phyloP scores from a whole-genome alignment of 1,139 yeast species.

The Suhomyces bolitotheri region DNA sequence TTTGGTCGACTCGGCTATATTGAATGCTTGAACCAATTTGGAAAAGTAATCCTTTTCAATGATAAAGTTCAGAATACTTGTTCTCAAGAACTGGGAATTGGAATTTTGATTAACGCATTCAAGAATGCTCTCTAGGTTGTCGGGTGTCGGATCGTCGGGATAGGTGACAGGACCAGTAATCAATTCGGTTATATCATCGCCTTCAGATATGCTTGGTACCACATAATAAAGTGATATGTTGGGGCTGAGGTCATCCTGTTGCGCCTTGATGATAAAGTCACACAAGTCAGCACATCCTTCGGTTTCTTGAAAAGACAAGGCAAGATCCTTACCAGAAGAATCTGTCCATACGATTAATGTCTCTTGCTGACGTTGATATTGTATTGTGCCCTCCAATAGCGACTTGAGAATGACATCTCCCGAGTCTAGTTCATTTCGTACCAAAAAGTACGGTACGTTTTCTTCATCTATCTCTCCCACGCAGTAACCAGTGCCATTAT shows the following conservation, averaged over 20 bases:
- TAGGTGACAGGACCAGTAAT: constrained; percentile 77
- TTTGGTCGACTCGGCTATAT: constrained; percentile 48
- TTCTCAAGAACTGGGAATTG: constrained; percentile 56
- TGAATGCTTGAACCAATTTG: constrained; percentile 54
- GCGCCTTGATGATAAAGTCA: constrained; percentile 73
- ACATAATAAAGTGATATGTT: constrained; percentile 75
- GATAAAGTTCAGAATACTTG: constrained; percentile 52
- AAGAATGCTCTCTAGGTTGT: constrained; percentile 50
- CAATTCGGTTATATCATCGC: constrained; percentile 64
- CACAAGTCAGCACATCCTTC: constrained; percentile 86
- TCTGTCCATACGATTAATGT: constrained; percentile 96
- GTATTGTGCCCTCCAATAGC: constrained; percentile 68
- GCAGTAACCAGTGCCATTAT: constrained; percentile 91
- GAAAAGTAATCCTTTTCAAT: constrained; percentile 52
- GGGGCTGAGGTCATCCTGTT: constrained; percentile 59
- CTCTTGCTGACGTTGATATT: constrained; percentile 92
- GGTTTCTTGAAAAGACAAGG: constrained; percentile 88
- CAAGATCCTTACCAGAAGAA: constrained; percentile 73
- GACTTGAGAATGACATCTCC: constrained; percentile 64
- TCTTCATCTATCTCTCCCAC: constrained; percentile 59
- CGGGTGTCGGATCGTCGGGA: constrained; percentile 58
- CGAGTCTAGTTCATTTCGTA: constrained; percentile 67
- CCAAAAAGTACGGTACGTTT: constrained; percentile 62
- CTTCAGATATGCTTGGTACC: constrained; percentile 47
- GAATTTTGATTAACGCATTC: constrained; percentile 59